These are phyloP conservation scores for Paracoccidioides brasiliensis DNA, from an alignment of 2,329 filamentous ascomycete genomes.

Conservation along the genomic window DNA sequence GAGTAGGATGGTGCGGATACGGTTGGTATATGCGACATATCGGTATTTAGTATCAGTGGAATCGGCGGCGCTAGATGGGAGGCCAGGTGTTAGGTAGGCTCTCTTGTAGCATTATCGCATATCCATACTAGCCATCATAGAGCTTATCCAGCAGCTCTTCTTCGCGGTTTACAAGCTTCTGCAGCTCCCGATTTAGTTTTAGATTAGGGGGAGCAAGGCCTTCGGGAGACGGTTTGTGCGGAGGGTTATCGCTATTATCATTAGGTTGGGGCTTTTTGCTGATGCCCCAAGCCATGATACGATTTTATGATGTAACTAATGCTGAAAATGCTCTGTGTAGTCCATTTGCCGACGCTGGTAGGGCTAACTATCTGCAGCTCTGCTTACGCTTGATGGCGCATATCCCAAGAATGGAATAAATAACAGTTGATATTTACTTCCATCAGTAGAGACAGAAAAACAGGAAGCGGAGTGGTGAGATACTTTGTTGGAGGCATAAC, in stretches of 20 bases:
- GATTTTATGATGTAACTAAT: neutral
- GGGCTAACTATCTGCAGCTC: neutral
- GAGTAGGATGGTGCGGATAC: constrained; percentile 73
- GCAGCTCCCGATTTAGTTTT: constrained; percentile 42
- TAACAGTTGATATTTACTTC: too few species aligned
- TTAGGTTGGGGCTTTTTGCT: constrained; percentile 21
- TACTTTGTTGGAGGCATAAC: too few species aligned
- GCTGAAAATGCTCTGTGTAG: neutral
- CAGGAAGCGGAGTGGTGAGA: too few species aligned
- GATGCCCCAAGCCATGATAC: constrained; percentile 22
- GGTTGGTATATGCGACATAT: constrained; percentile 83
- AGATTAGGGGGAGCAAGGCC: constrained; percentile 1
- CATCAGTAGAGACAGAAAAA: too few species aligned
- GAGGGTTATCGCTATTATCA: constrained; percentile 11
- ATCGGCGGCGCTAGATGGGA: constrained; percentile 48
- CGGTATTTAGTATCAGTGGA: constrained; percentile 75
- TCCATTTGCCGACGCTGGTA: neutral
- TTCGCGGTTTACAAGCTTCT: constrained; percentile 46
- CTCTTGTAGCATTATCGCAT: neutral
- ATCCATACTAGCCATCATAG: constrained; percentile 60
- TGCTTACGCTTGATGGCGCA: neutral
- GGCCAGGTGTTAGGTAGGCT: neutral
- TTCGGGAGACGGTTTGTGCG: constrained; percentile 32
- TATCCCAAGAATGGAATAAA: neutral
- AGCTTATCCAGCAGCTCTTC: constrained; percentile 66